Base-by-base conservation (phyloP, 148 eudicot genomes). In the Amaranthus cruentus region DNA sequence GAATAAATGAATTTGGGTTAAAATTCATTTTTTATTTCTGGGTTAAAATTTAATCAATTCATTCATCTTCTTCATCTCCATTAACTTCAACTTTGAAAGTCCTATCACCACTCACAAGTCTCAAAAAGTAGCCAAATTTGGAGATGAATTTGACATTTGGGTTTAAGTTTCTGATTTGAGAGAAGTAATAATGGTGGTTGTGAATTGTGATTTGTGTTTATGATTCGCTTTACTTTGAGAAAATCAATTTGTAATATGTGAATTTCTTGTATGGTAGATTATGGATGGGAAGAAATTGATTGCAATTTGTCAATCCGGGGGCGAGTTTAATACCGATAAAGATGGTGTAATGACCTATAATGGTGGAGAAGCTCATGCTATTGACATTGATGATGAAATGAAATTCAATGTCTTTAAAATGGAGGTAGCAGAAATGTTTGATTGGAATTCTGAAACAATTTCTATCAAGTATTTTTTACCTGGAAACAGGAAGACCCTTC, bases 291-390 rank as follows among this genome's bases (percentile, higher is more conserved):
- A 87, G 87, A 91, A 79, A 73, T 71, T 94, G 48, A 94, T 94
- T 70, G 91, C 90, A 38, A 91, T 94, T 62, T 94, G 97, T 74
- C 98, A 87, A 62, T 89, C 88, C 0, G 97, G 97, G 4, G 98
- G 98, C 28, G 86, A 79, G 75, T 91, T 91, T 67, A 84, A 83
- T 79, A 77, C 82, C 0, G 85, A 82, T 77, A 63, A 72, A 48
- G 88, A 89, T 71, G 98, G 93, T 13, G 42, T 71, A 11, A 78
- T 94, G 82, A 73, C 80, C 38, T 94, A 94, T 79, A 79, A 74
- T 81, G 97, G 97, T 54, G 98, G 98, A 56, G 98, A 94, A 80
- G 98, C 98, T 76, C 98, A 91, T 84, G 98, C 98, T 54, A 89
- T 94, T 86, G 95, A 91, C 72, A 86, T 94, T 53, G 88, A 87